Base-by-base conservation (phyloP, 2,329 filamentous ascomycete species). In the Hymenoscyphus linearis region DNA sequence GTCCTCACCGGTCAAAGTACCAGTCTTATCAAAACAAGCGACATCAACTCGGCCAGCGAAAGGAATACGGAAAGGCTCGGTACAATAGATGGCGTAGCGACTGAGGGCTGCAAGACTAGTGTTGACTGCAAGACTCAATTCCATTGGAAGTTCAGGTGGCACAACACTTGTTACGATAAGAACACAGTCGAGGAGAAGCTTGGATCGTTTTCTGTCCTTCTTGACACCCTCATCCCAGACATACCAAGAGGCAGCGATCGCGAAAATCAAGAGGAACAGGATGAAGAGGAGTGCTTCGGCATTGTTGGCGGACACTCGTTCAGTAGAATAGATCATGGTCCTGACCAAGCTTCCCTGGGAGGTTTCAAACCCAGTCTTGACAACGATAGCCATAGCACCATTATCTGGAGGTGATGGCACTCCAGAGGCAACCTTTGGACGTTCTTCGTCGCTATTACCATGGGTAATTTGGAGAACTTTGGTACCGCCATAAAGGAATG, bases 301-400 rank as follows among this genome's bases (percentile, higher is more conserved):
- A 72, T 99, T 98, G 78, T 97, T 97, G 69, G 95, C 95, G n/a
- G 93, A 98, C 26, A 99, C 93, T 67, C 93, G 91, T 76, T 99
- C 95, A 1, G 95, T 99, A 1, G 96, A 97, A 79, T 96, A 99
- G 72, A 99, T 99, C 95, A 99, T 99, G 68, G 95, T 99, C 65
- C 95, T 90, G 63, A 99, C 95, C 63, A 99, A 84, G 76, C 92
- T 97, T 65, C 95, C 95, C 77, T 99, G 96, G 60, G 93, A 98
- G 12, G 95, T 99, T 78, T 99, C 96, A 71, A 99, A 99, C 13
- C 95, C 95, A 59, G 95, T 99, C 83, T 97, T 98, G 72, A 93
- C 88, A 53, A 99, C 91, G 65, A 99, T 85, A 64, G 93, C 95
- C 80, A 98, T 85, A 37, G 93, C 95, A 58, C 95, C 95, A 70